Conservation (phyloP, 2,329 filamentous ascomycete species). For the Chrysosporium queenslandicum region DNA sequence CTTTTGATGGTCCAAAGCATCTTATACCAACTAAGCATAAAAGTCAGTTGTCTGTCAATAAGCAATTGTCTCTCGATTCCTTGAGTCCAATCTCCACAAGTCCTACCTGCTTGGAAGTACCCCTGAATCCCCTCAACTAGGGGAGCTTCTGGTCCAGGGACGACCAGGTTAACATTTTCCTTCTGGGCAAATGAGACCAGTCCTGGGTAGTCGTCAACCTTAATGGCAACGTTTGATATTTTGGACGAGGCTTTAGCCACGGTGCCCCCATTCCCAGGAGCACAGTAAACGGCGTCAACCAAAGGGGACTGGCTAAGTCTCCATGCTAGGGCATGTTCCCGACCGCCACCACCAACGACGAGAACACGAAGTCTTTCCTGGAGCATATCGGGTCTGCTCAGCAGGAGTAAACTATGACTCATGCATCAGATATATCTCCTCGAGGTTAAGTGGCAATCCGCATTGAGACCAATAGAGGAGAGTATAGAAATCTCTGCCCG, state of each 20-base stretch:
- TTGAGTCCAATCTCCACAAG: neutral
- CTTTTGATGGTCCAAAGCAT: constrained; percentile 75
- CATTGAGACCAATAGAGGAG: neutral
- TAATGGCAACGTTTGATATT: constrained; percentile 62
- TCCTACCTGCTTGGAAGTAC: constrained; percentile 56
- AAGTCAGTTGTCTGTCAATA: neutral
- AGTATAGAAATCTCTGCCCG: neutral
- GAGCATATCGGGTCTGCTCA: constrained; percentile 24
- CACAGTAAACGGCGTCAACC: constrained; percentile 62
- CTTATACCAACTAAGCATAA: constrained; percentile 52
- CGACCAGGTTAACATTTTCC: constrained; percentile 67
- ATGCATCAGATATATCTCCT: neutral
- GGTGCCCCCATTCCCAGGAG: constrained; percentile 80
- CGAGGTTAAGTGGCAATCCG: neutral
- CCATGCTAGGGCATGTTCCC: constrained; percentile 92
- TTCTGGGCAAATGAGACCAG: constrained; percentile 66
- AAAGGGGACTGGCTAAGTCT: constrained; percentile 74
- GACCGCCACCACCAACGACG: constrained; percentile 84
- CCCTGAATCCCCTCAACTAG: constrained; percentile 82
- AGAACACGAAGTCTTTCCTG: constrained; percentile 56
- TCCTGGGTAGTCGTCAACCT: constrained; percentile 64
- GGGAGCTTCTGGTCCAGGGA: constrained; percentile 88
- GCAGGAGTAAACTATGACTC: neutral
- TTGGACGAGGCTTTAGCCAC: constrained; percentile 52
- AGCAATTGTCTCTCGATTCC: neutral